A percentile compares a stretch with the other conserved stretches of the same genome.
phyloP scores from a whole-genome alignment of 2,329 filamentous ascomycete genomes.

The Epicoccum nigrum region DNA sequence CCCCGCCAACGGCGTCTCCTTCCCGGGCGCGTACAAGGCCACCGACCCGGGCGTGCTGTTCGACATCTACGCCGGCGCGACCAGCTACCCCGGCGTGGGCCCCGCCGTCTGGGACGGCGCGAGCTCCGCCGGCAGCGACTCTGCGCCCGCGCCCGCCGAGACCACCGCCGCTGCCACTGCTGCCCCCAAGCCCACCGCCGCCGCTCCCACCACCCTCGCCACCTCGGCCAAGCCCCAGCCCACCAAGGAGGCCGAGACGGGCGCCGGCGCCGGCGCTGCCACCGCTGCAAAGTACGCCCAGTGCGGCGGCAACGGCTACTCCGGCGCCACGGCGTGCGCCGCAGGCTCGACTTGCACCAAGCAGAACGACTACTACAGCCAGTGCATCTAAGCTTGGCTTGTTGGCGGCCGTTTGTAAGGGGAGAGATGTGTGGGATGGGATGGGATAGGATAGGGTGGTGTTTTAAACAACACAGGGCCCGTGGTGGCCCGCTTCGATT shows the following conservation, averaged over 20 bases:
- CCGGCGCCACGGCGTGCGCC: slow-evolving; percentile 50
- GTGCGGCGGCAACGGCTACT: slow-evolving; percentile 54
- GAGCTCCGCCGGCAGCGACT: slow-evolving; percentile 11
- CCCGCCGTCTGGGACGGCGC: slow-evolving; percentile 44
- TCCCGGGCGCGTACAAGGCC: slow-evolving; percentile 52
- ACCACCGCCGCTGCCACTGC: slow-evolving; percentile 9
- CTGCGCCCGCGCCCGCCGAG: slow-evolving; percentile 17
- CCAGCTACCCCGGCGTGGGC: slow-evolving; percentile 46
- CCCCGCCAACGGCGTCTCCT: slow-evolving; percentile 51
- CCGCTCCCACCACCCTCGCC: slow-evolving; percentile 16
- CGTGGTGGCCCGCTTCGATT: too few species aligned
- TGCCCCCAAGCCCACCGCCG: slow-evolving; percentile 12
- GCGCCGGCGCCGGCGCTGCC: slow-evolving; percentile 5
- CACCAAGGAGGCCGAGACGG: slow-evolving; percentile 10
- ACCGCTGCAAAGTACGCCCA: slow-evolving; percentile 41
- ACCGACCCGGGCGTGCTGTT: slow-evolving; percentile 50
- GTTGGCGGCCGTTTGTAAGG: too few species aligned
- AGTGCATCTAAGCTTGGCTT: slow-evolving; percentile 48
- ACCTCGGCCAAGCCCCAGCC: slow-evolving; percentile 23
- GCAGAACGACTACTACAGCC: slow-evolving; percentile 55
- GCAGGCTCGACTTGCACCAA: slow-evolving; percentile 48
- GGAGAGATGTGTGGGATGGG: too few species aligned
- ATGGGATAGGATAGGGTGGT: too few species aligned
- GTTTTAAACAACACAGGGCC: too few species aligned
- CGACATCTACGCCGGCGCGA: slow-evolving; percentile 48